These are phyloP conservation scores for Penicillium digitatum DNA, from an alignment of 2,329 filamentous ascomycete genomes.

Conservation along the genomic window DNA sequence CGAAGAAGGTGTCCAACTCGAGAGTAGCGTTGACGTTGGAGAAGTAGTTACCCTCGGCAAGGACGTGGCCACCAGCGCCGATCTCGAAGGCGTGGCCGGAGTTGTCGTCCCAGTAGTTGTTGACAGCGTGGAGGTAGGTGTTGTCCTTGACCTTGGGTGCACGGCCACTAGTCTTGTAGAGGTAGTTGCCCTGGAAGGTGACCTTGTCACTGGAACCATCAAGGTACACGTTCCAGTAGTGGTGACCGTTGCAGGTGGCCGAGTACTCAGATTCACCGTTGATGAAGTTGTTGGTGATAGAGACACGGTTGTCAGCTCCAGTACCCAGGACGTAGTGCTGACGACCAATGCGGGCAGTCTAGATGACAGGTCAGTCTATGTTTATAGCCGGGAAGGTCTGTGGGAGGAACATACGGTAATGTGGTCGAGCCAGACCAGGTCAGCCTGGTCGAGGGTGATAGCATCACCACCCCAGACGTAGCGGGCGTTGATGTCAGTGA, in stretches of 20 bases:
- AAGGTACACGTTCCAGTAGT: slow-evolving; percentile 11
- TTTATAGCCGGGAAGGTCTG: neutral
- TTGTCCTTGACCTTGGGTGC: slow-evolving; percentile 5
- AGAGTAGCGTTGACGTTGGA: neutral
- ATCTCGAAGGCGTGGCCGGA: slow-evolving; percentile 6
- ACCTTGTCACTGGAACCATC: slow-evolving; percentile 8
- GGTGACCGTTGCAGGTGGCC: slow-evolving; percentile 9
- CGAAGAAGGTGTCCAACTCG: neutral
- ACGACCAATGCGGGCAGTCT: slow-evolving; percentile 11
- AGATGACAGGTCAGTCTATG: neutral
- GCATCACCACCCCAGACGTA: slow-evolving; percentile 15
- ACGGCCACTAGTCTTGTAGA: slow-evolving; percentile 9
- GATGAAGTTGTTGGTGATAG: slow-evolving; percentile 11
- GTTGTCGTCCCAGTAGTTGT: slow-evolving; percentile 10
- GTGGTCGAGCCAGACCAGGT: slow-evolving; percentile 11
- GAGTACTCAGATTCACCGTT: slow-evolving; percentile 9
- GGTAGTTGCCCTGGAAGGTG: slow-evolving; percentile 11
- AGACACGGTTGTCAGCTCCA: slow-evolving; percentile 7
- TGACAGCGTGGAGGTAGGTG: slow-evolving; percentile 9
- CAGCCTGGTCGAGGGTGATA: slow-evolving; percentile 4
- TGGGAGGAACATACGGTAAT: neutral
- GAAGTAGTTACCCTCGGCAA: slow-evolving; percentile 6
- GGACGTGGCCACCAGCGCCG: neutral
- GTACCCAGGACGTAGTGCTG: slow-evolving; percentile 9
- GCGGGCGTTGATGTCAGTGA: slow-evolving; percentile 8